Evolutionary conservation across 441 rosid genomes (phyloP), one percentile per base, ranked within the genome.

Genomic region (Adansonia gregorii): DNA sequence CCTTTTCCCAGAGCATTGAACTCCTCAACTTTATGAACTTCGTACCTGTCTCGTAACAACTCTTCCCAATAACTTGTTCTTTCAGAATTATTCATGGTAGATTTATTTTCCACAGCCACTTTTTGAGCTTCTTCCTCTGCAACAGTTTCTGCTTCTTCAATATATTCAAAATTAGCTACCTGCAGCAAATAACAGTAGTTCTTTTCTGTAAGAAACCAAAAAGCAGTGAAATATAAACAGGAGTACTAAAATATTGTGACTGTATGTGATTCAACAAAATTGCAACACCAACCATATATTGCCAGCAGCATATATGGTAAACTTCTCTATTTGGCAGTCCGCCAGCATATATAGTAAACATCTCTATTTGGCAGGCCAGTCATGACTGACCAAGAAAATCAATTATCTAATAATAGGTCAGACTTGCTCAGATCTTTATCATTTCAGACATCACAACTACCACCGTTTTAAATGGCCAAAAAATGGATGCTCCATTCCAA

Each of bases 161-260:
- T 92, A 81, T 88, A 96, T 86, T 93, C 98, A 74, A 96, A 96
- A 85, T 96, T 96, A 56, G 99, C 99, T 78, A 96, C 99, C 99
- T 96, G 80, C 76, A 65, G 79, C 60, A 79, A 31, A 84, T 9
- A 83, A 67, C 4, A 78, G 48, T 22, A 76, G 45, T 39, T 41
- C 24, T 39, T 31, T 67, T 22, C 11, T 78, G 70, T 58, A 72
- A 68, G 58, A 64, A 61, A 76, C 24, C 55, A 55, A 59, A 76
- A 78, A 56, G 45, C 59, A 82, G 58, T 8, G 76, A 78, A 35
- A 19, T 71, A 59, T 43, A 39, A 8, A 20, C 64, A 65, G 5
- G 17, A 45, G 39, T 27, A 66, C 35, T 41, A 56, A 31, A 58
- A 61, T 19, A 17, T 11, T 46, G 73, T 61, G 45, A 59, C 19